These are phyloP conservation scores for Coemansia sp. DNA, from an alignment of 192 early-diverging fungal genomes.

Conservation along the genomic window DNA sequence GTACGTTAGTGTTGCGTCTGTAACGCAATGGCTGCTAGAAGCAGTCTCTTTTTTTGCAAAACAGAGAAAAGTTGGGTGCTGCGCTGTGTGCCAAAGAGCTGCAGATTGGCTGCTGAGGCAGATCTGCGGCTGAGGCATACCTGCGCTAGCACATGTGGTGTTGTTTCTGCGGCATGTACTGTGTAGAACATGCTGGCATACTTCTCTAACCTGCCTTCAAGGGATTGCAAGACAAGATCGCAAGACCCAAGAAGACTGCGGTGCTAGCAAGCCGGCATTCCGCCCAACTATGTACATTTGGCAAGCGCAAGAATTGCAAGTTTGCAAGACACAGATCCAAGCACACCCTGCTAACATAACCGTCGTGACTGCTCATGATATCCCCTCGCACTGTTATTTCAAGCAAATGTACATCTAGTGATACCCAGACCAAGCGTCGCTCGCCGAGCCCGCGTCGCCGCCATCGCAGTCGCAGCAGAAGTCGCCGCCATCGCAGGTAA, in stretches of 20 bases:
- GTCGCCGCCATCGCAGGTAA: conserved; percentile 41
- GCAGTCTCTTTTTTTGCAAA: too few relatives aligned
- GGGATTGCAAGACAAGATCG: conserved; percentile 44
- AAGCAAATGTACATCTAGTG: conserved; percentile 19
- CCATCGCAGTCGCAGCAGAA: conserved; percentile 13
- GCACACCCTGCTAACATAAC: not conserved
- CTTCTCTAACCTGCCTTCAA: conserved; percentile 1
- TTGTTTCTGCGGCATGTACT: conserved; percentile 9
- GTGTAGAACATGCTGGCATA: conserved; percentile 8
- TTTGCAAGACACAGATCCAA: not conserved
- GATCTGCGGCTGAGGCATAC: conserved; percentile 1
- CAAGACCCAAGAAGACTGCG: conserved; percentile 21
- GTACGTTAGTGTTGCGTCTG: conserved; percentile 30
- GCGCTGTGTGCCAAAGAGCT: too few relatives aligned
- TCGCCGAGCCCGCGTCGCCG: conserved; percentile 37
- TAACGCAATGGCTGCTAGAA: too few relatives aligned
- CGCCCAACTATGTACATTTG: not conserved
- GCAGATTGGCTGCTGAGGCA: not conserved
- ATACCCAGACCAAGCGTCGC: conserved; percentile 23
- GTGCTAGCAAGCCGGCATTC: not conserved
- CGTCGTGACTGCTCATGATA: not conserved
- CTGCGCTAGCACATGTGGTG: not conserved
- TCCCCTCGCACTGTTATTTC: not conserved
- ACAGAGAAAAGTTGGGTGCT: too few relatives aligned
- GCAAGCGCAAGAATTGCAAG: not conserved